These are phyloP conservation scores for Sphaerulina vaccinii DNA, from an alignment of 2,329 filamentous ascomycete species.

Conservation along the genomic window DNA sequence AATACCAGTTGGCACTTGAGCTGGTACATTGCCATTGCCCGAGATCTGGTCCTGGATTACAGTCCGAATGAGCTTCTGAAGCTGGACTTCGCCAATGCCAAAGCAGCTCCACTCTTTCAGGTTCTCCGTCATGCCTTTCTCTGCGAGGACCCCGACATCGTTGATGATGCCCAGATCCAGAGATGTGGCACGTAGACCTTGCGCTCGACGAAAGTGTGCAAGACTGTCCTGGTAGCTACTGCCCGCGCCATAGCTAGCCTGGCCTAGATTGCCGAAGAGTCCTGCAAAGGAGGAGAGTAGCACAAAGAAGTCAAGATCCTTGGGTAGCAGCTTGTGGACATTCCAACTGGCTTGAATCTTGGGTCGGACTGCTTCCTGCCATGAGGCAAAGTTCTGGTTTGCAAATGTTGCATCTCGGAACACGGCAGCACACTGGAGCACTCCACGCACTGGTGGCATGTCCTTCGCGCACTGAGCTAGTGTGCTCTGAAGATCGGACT, in stretches of 20 bases:
- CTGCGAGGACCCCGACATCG: slow-evolving; percentile 29
- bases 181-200: slow-evolving; percentile 26
- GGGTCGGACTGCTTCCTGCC: slow-evolving; percentile 13
- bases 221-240: slow-evolving; percentile 28
- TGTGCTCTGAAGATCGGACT: not conserved
- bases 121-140: not conserved
- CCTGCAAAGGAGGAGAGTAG: slow-evolving; percentile 26
- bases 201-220: slow-evolving; percentile 24
- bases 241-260: slow-evolving; percentile 29
- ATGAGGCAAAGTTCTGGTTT: slow-evolving; percentile 25
- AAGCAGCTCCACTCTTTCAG: not conserved
- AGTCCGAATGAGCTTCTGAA: not conserved
- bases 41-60: no score
- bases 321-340: slow-evolving; percentile 17
- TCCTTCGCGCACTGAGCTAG: not conserved
- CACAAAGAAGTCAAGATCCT: slow-evolving; percentile 34
- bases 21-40: not conserved
- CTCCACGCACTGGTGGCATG: slow-evolving; percentile 1
- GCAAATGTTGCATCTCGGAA: slow-evolving; percentile 24
- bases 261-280: slow-evolving; percentile 22
- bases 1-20: not conserved
- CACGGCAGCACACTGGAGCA: slow-evolving; percentile 38
- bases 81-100: not conserved
- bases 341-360: slow-evolving; percentile 34
- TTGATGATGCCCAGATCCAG: slow-evolving; percentile 34